Base-by-base conservation (phyloP, 495 filamentous ascomycete genomes). In the Xylaria flabelliformis region DNA sequence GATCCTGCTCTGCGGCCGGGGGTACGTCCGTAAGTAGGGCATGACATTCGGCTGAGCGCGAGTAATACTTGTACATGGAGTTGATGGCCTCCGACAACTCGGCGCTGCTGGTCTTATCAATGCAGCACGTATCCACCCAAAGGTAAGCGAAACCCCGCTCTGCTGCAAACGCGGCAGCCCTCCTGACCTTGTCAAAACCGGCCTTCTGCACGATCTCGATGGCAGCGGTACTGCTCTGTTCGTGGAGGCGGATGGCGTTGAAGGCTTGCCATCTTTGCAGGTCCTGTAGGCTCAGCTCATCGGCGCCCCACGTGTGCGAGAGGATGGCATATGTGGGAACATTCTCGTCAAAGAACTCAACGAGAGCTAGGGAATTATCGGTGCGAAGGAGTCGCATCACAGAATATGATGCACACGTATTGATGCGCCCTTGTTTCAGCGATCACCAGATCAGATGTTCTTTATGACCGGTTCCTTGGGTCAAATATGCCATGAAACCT, bases 111-210 rank as follows among this genome's bases (percentile, higher is more conserved):
- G 81, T 73, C 82, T 83, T 86, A 74, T 86, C 77, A 70, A 83
- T 83, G 71, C 82, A 84, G 69, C 77, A 80, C 3, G 80, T 84
- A 65, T 84, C 82, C 26, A 78, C 69, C 82, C 82, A 84, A 5
- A 74, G 32, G 65, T 78, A 82, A 1, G 55, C n/a, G 50, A 74
- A 61, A 13, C 72, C 69, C 19, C 79, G 56, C 3, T 41, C 61
- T 6, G 29, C 64, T 13, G 78, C 76, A 51, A 74, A 72, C 34
- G 67, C 74, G 70, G 78, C 77, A 5, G 73, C 39, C 7, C 55
- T 50, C 10, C 39, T 13, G 3, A 83, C 74, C 69, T 83, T 83
- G 34, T 2, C 17, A 24, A 61, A 74, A 1, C 74, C 71, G 24
- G 48, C 69, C 55, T 68, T 68, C 21, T 2, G 34, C 65, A 21